Base-by-base conservation (phyloP, 1,139 yeast genomes). In the Yamadazyma membranifaciens region DNA sequence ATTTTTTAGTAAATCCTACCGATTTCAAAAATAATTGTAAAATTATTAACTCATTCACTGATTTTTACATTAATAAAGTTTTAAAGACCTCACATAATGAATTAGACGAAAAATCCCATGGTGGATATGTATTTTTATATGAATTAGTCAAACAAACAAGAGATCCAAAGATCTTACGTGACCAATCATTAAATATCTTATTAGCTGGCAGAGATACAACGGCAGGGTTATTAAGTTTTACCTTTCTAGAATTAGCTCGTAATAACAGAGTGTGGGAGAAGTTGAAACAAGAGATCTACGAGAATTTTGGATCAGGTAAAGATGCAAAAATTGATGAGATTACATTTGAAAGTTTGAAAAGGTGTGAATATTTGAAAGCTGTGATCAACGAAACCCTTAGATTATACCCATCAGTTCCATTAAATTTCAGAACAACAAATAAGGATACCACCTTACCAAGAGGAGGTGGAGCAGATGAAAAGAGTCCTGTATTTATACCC, bases 131-230 rank as follows among this genome's bases (percentile, higher is more conserved):
- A 15, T 76, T 78, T 54, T 64, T 77, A 47, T 71, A 71, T 45
- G 81, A 75, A 49, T 65, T 78, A 47, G 75, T 63, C 28, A 72
- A 74, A 50, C 73, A 73, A 47, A 75, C 81, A 1, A 64, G 71
- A 42, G 71, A 78, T 52, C 78, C 76, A 6, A 57, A 49, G 29
- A 62, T 69, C n/a, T 66, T 78, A 48, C 66, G 79, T 38, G 79
- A 75, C 50, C 81, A 77, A 55, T 63, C 73, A 31, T 60, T 78
- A 48, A 75, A 75, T 48, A 72, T 78, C 46, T 57, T 78, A 43
- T 59, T 77, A 22, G 82, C 82, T 20, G 81, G 80, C 14, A 64
- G 82, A 52, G 81, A 77, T 54, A 78, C 83, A 35, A 78, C 83
- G 13, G 82, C 83, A 1, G 75, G 78, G 3, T 60, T 76, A 34